Evolutionary conservation across 148 eudicot genomes (phyloP).

Genomic region (Hydrangea macrophylla): DNA sequence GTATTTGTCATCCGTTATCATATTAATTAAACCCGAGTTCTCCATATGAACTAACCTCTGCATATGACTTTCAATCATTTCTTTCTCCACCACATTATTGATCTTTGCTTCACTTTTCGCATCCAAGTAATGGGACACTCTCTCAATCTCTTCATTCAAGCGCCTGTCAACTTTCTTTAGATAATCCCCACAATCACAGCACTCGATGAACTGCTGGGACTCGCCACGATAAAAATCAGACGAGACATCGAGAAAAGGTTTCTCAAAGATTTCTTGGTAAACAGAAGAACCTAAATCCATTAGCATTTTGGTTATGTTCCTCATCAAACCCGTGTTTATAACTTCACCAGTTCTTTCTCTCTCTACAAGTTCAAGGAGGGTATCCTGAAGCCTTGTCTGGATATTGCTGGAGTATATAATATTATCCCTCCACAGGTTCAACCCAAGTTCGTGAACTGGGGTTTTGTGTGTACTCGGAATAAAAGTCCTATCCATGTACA

Average conservation of each 20-base stretch:
- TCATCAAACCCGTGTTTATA: slow-evolving; percentile 63
- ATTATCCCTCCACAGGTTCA: slow-evolving; percentile 69
- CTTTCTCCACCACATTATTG: slow-evolving; percentile 56
- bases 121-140: slow-evolving; percentile 71
- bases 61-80: slow-evolving; percentile 71
- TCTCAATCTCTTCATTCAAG: slow-evolving; percentile 65
- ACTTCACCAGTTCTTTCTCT: slow-evolving; percentile 67
- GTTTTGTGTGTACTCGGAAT: slow-evolving; percentile 61
- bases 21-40: slow-evolving; percentile 65
- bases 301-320: slow-evolving; percentile 58
- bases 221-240: slow-evolving; percentile 61
- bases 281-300: slow-evolving; percentile 59
- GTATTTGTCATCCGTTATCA: slow-evolving; percentile 65
- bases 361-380: slow-evolving; percentile 52
- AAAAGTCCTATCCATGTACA: slow-evolving; percentile 83
- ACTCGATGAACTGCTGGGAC: slow-evolving; percentile 63
- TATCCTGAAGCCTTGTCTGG: slow-evolving; percentile 46
- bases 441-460: slow-evolving; percentile 69
- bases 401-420: slow-evolving; percentile 53
- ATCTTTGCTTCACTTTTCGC: slow-evolving; percentile 54
- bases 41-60: slow-evolving; percentile 65
- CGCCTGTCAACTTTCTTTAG: slow-evolving; percentile 69
- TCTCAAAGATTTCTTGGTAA: slow-evolving; percentile 72
- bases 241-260: slow-evolving; percentile 59
- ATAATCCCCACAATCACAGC: slow-evolving; percentile 70